These are phyloP conservation scores for Podospora bellae-mahoneyi DNA, from an alignment of 495 filamentous ascomycete species.

Conservation along the genomic window DNA sequence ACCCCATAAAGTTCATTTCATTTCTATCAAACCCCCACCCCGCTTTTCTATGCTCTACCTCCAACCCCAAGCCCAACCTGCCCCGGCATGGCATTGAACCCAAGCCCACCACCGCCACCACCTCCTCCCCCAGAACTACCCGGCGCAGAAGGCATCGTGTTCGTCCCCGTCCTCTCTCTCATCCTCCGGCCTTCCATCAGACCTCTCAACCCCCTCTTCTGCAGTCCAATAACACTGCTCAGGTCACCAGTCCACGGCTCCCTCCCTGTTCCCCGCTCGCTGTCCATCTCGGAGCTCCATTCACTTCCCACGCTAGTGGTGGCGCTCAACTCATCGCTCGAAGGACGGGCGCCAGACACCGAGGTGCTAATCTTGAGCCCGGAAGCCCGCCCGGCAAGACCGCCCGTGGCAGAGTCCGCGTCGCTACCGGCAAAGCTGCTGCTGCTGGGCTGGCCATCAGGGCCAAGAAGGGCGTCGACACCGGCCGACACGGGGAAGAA, in stretches of 20 bases:
- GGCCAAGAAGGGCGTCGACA: conserved; percentile 27
- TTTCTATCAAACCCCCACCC: background rate
- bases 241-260: conserved; percentile 82
- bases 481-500: conserved; percentile 35
- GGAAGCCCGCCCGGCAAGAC: conserved; percentile 19
- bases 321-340: conserved; percentile 49
- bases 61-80: conserved; percentile 28
- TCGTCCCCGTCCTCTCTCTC: conserved; percentile 58
- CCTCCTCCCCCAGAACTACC: background rate
- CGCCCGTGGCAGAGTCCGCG: conserved; percentile 3
- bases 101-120: background rate
- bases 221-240: conserved; percentile 91
- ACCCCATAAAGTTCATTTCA: background rate
- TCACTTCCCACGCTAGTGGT: conserved; percentile 48
- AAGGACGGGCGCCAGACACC: conserved; percentile 33
- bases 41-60: conserved; percentile 14
- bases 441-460: conserved; percentile 31
- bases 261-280: conserved; percentile 25
- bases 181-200: conserved; percentile 93
- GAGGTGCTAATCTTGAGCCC: conserved; percentile 42
- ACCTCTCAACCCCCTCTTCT: conserved; percentile 87
- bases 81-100: conserved; percentile 11
- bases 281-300: conserved; percentile 45
- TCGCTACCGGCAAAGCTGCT: conserved; percentile 18
- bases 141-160: background rate